Conservation (phyloP, 1,284 basidiomycete species). For the Termitomyces sp. region DNA sequence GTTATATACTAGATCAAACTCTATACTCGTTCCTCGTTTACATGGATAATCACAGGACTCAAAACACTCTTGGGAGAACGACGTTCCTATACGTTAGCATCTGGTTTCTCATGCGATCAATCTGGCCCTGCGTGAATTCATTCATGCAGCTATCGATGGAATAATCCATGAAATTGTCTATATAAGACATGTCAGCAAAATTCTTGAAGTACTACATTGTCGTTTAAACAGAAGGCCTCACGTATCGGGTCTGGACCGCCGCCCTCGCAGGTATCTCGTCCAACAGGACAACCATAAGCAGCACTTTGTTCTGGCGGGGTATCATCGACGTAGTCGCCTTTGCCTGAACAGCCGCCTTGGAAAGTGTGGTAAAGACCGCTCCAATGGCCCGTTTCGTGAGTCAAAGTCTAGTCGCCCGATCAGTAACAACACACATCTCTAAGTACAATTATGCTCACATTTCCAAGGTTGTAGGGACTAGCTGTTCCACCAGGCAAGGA, state of each 20-base stretch:
- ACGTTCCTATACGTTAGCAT: conserved; percentile 15
- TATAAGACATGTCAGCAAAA: background rate
- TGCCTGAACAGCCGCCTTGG: conserved; percentile 49
- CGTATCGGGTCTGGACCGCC: conserved; percentile 32
- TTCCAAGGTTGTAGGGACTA: conserved; percentile 22
- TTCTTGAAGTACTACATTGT: background rate
- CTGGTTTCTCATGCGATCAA: conserved; percentile 10
- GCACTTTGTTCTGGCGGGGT: conserved; percentile 44
- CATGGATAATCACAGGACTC: background rate
- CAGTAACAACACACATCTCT: background rate
- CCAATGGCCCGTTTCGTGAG: conserved; percentile 20
- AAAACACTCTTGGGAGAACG: conserved; percentile 6
- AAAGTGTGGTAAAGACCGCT: conserved; percentile 42
- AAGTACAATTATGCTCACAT: conserved; percentile 8
- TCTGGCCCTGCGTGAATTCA: conserved; percentile 18
- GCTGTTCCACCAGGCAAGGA: conserved; percentile 25
- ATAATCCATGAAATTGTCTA: conserved; percentile 19
- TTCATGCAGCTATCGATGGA: conserved; percentile 16
- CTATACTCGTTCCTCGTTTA: conserved; percentile 2
- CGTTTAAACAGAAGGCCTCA: background rate
- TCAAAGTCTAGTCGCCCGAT: conserved; percentile 10
- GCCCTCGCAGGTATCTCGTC: conserved; percentile 43
- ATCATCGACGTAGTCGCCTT: conserved; percentile 50
- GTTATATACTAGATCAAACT: conserved; percentile 2
- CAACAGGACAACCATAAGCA: conserved; percentile 43